Percentiles rank a stretch among this genome's conserved stretches.
Conservation (phyloP, 2,329 filamentous ascomycete genomes). For the Arthrocladium fulminans region DNA sequence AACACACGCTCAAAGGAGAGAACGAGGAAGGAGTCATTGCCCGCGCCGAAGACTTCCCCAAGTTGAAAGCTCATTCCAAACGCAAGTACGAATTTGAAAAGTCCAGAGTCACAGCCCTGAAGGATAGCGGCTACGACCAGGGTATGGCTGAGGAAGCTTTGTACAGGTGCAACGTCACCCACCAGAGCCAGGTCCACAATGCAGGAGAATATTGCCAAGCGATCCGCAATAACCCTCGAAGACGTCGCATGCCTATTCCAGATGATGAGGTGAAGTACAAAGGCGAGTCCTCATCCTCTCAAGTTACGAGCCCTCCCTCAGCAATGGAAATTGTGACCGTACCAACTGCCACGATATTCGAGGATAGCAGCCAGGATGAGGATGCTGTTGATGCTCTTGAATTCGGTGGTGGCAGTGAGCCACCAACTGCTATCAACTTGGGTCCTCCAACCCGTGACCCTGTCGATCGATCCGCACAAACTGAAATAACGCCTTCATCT, state of each 20-base stretch:
- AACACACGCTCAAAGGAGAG: constrained; percentile 67
- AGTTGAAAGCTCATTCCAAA: constrained; percentile 36
- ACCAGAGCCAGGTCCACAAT: constrained; percentile 28
- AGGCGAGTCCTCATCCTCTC: constrained; percentile 1
- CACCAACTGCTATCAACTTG: constrained; percentile 10
- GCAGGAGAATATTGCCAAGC: constrained; percentile 69
- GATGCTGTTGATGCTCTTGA: constrained; percentile 2
- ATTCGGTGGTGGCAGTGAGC: constrained; percentile 10
- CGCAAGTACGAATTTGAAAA: constrained; percentile 46
- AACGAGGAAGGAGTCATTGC: constrained; percentile 59
- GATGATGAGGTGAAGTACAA: constrained; percentile 13
- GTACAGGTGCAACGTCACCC: constrained; percentile 64
- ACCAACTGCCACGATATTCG: constrained; percentile 6
- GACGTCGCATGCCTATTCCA: constrained; percentile 57
- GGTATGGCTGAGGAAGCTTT: constrained; percentile 68
- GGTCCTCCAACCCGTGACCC: background rate
- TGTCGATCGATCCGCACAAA: background rate
- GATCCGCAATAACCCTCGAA: constrained; percentile 49
- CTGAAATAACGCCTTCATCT: constrained; percentile 8
- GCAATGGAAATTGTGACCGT: background rate
- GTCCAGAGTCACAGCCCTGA: constrained; percentile 38
- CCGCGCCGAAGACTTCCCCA: constrained; percentile 51
- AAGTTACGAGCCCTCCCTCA: constrained; percentile 1
- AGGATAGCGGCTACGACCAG: constrained; percentile 45
- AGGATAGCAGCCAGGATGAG: constrained; percentile 8